Conservation (phyloP, 805 yeast genomes). For the Starmerella potacharoeniae region DNA sequence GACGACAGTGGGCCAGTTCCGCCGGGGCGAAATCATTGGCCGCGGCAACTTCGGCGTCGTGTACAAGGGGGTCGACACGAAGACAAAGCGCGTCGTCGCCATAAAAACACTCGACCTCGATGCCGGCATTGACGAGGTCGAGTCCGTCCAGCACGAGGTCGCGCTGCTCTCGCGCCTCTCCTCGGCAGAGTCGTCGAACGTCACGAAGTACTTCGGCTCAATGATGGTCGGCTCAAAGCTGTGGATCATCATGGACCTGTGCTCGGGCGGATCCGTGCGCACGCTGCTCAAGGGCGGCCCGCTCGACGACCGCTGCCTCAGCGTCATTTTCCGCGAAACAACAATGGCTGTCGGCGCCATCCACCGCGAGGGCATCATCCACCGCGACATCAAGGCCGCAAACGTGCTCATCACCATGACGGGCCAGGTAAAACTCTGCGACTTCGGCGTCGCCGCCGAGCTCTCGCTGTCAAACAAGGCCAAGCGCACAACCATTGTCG, state of each 20-base stretch:
- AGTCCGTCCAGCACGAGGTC: conserved; percentile 87
- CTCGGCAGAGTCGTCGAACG: conserved; percentile 61
- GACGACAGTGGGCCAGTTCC: conserved; percentile 36
- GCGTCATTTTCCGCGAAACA: conserved; percentile 76
- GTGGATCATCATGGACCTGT: conserved; percentile 96
- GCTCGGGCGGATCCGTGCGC: conserved; percentile 92
- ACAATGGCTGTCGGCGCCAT: conserved; percentile 67
- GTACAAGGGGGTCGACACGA: conserved; percentile 54
- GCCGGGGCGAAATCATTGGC: conserved; percentile 83
- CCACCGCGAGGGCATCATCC: conserved; percentile 84
- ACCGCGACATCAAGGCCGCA: conserved; percentile 94
- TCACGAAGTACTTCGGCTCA: conserved; percentile 85
- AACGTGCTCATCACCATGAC: conserved; percentile 80
- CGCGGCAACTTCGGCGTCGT: conserved; percentile 96
- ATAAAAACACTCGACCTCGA: conserved; percentile 87
- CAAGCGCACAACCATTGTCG: conserved; percentile 86
- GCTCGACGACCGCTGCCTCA: conserved; percentile 71
- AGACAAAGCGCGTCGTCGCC: conserved; percentile 73
- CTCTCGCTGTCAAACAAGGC: conserved; percentile 52
- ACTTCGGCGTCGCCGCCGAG: conserved; percentile 97
- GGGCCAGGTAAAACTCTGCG: conserved; percentile 86
- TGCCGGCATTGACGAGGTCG: conserved; percentile 86
- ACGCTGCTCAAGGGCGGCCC: conserved; percentile 77
- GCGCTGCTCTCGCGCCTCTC: conserved; percentile 74
- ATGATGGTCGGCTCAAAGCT: conserved; percentile 77